Base-by-base conservation (phyloP, 768 basidiomycete species). In the Mycena albidolilacea region DNA sequence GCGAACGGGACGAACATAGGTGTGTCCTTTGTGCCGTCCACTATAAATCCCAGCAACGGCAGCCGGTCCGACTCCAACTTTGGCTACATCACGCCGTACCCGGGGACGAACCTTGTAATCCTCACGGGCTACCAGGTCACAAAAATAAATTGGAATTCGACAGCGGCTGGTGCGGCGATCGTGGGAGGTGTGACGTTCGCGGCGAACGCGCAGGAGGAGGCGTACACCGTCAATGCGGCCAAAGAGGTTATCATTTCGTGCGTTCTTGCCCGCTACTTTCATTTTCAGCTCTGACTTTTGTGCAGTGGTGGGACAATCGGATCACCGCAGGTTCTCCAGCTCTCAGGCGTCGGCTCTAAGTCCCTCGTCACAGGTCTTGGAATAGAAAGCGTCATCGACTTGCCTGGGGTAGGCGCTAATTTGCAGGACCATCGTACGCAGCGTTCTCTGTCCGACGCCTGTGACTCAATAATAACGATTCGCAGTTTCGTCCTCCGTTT, bases 161-260 rank as follows among this genome's bases (percentile, higher is more conserved):
- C 75, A 35, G 61, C 75, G 15, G 21, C 10, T 15, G 75, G 75
- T 21, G 12, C 64, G 11, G 75, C 75, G 59, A 66, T 76, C 3
- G 75, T 71, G 7, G 71, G 75, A 0, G 75, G 75, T 8, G 75
- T 76, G 17, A 64, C 75, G n/a, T 76, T 76, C 48, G 71, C 75
- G 19, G 71, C 75, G 3, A 43, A 19, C n/a, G 72, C 72, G 58
- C 9, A 10, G 3, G 61, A 60, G 12, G 61, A 67, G 17, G 66
- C 52, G n/a, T 76, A 76, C 30, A 64, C 43, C 1, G 75, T 74
- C 58, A 71, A 71, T 48, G 75, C 75, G 0, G 75, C 75, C 7
- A 76, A 76, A 61, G 75, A 76, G 66, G 75, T 76, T 23, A 76
- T 76, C 41, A 1, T 76, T 9, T 72, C 75, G 75, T 72, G 39